Base-by-base conservation (phyloP, 768 basidiomycete genomes). In the Epithele typhae region DNA sequence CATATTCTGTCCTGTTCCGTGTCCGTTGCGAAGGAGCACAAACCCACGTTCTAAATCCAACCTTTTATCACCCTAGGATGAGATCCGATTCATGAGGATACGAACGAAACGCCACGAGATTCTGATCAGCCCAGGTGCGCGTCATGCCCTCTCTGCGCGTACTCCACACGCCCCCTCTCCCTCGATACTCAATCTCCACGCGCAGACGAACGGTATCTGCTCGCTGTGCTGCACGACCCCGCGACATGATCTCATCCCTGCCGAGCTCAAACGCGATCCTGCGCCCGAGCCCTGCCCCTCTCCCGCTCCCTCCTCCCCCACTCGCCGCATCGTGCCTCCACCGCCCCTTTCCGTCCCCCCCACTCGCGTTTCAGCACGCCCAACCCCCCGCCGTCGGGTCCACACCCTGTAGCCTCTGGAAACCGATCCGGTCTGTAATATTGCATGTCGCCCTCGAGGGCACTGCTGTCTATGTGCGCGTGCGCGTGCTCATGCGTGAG, bases 61-160 rank as follows among this genome's bases (percentile, higher is more conserved):
- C 18, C 37, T 40, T 46, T 25, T 37, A 37, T 23, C 34, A 34
- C 33, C 35, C 18, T 21, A 94, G 91, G 92, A 94, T 61, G 85
- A 90, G 21, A 74, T 95, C 37, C 78, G 81, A 49, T 90, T 95
- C 59, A 82, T 96, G 79, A 72, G 92, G 48, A 92, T 95, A 68
- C 79, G 93, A 40, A 95, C 93, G 48, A 89, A 81, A 61, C 77
- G 87, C 42, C 93, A 96, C 63, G 93, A 95, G 60, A 72, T 96
- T 47, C 88, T 96, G 85, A 92, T 96, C 50, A 90, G 93, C 2
- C 93, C 93, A 46, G 88, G 93, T 91, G 43, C 23, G 84, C 25
- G 14, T n/a, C n/a, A n/a, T n/a, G n/a, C 27, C 27, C 8, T 14
- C 27, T 30, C 27, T 30, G 27, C 27, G 27, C n/a, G 27, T 7